Base-by-base conservation (phyloP, 129 eudicot genomes). In the Chrysanthemum lavandulifolium region DNA sequence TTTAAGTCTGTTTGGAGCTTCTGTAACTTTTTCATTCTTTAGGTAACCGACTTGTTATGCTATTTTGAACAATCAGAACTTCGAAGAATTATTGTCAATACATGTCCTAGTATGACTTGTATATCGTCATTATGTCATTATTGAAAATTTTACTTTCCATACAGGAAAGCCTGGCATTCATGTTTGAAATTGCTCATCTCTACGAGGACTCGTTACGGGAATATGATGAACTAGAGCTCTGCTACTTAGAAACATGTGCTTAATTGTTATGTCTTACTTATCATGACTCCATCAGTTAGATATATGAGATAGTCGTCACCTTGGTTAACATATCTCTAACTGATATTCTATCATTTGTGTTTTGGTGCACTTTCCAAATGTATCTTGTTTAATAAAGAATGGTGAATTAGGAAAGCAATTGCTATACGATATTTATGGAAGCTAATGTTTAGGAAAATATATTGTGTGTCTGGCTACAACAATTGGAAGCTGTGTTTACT, bases 121-220 rank as follows among this genome's bases (percentile, higher is more conserved):
- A 14, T 13, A 56, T 43, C 66, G 10, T 48, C 5, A 56, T 55
- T 13, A 54, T 45, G 33, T 51, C 65, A 67, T 65, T 53, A 2
- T 43, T 29, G 71, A 48, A 56, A 13, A 14, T 65, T 52, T 36
- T 40, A 6, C 9, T 73, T 15, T 73, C 3, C 72, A 78, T 54
- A 43, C 79, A 94, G 99, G 99, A 94, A 86, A 94, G 99, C 78
- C 71, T 94, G 91, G 99, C 99, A 56, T 94, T 88, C 73, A 94
- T 94, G 97, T 94, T 94, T 83, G 99, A 94, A 83, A 85, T 94
- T 86, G 91, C 97, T 82, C 91, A 94, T 86, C 97, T 94, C 45
- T 89, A 94, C 76, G 99, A 94, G 77, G 99, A 94, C 79, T 86
- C 99, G 14, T 80, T 94, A 69, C 96, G 99, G 76, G 99, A 94